Evolutionary conservation across 202 grass and related monocot species (phyloP), one percentile per base, ranked within the genome.

Genomic region (Eragrostis tef): DNA sequence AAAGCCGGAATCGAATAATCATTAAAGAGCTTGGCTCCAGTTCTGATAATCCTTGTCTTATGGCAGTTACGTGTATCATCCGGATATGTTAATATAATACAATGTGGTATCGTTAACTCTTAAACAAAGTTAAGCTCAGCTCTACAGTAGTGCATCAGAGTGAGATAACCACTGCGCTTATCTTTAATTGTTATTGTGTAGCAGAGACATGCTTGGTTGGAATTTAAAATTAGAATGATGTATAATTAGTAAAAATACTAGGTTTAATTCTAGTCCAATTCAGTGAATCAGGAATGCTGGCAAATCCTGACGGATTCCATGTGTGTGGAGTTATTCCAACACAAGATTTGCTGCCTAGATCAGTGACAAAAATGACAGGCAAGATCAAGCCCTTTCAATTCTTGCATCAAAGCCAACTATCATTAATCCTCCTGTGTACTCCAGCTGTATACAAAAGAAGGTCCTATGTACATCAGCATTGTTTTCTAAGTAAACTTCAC

Each of bases 261-360:
- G 0, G 3, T 78, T 59, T 82, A 86, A 79, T 12, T 74, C 12
- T 74, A 52, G 59, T 34, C 73, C 60, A 69, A 83, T 89, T 58
- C 88, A 79, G 77, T 86, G 79, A 60, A 86, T 83, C 67, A 54
- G 53, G 52, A 68, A 60, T 78, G 72, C 72, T 86, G 78, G 71
- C 87, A 74, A 83, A 83, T 74, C 20, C 83, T 54, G 73, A 83
- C 24, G 13, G 83, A 86, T 89, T 89, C 88, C 67, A 79, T 63
- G 8, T 89, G 83, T 63, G 52, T 70, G 79, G 19, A 68, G 64
- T 83, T 89, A 89, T 89, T 89, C 83, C 73, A 82, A 83, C 88
- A 89, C 67, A 68, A 89, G 88, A 89, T 89, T 78, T 89, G 83
- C 83, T 83, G 53, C 79, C 67, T 86, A 26, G 83, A 89, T 86